Percentiles rank a stretch among this genome's conserved stretches.
These are phyloP conservation scores for Hortaea sp. DNA, from an alignment of 2,329 filamentous ascomycete species.

Conservation along the genomic window DNA sequence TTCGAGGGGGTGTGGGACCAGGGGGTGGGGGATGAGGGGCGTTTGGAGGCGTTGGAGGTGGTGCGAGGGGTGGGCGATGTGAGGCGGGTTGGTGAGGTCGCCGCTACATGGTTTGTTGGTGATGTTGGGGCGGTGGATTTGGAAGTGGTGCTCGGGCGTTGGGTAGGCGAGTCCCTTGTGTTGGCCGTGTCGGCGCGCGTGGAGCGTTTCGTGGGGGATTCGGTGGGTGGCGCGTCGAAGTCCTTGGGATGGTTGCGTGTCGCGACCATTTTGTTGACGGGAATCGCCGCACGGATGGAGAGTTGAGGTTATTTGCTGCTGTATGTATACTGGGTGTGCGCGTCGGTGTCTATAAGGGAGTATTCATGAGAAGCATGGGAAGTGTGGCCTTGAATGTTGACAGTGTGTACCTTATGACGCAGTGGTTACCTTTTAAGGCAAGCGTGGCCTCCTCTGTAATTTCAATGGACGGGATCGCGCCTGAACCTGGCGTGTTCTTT, in stretches of 20 bases:
- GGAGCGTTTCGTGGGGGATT: conserved; percentile 16
- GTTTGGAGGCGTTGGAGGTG: background rate
- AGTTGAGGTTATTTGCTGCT: too few relatives aligned
- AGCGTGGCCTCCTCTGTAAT: too few relatives aligned
- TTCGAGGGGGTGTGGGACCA: conserved; percentile 54
- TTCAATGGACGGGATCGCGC: too few relatives aligned
- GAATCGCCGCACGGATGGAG: too few relatives aligned
- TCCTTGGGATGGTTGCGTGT: conserved; percentile 44
- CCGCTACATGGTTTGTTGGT: background rate
- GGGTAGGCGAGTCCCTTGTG: conserved; percentile 2
- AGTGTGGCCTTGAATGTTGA: too few relatives aligned
- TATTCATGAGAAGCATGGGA: too few relatives aligned
- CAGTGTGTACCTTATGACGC: too few relatives aligned
- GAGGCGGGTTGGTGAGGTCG: background rate
- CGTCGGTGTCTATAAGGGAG: too few relatives aligned
- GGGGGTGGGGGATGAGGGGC: background rate
- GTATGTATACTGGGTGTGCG: too few relatives aligned
- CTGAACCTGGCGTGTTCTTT: too few relatives aligned
- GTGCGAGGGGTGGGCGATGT: background rate
- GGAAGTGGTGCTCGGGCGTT: background rate
- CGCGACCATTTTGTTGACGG: conserved; percentile 39
- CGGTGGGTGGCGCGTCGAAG: conserved; percentile 1
- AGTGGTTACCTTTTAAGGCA: too few relatives aligned
- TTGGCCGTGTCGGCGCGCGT: conserved; percentile 8
- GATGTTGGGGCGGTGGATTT: background rate